phyloP scores from a whole-genome alignment of 768 basidiomycete genomes.

The Lactarius pseudohatsudake region DNA sequence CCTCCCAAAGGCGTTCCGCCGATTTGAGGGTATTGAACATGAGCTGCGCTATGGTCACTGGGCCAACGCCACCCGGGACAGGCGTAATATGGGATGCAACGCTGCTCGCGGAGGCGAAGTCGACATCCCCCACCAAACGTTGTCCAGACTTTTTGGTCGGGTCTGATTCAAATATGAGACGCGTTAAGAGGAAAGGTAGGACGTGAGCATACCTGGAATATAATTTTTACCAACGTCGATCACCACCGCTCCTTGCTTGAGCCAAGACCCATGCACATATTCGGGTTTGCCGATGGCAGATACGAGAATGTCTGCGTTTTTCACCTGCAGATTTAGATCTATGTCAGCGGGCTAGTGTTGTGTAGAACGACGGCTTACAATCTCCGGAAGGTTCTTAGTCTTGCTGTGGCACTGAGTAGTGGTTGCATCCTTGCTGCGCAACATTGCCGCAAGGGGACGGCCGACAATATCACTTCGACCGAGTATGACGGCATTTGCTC shows the following conservation, averaged over 20 bases:
- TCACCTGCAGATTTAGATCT: conserved; percentile 50
- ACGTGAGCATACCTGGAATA: conserved; percentile 60
- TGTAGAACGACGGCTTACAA: conserved; percentile 49
- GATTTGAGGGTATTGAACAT: conserved; percentile 92
- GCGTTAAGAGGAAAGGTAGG: conserved; percentile 32
- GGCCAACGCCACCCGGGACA: conserved; percentile 97
- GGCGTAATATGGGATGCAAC: conserved; percentile 93
- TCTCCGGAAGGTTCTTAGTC: conserved; percentile 75
- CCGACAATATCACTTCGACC: conserved; percentile 98
- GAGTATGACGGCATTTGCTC: conserved; percentile 86
- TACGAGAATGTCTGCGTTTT: conserved; percentile 88
- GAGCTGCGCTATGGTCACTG: conserved; percentile 99
- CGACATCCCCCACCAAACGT: conserved; percentile 94
- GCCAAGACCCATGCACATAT: conserved; percentile 89
- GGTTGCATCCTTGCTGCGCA: conserved; percentile 88
- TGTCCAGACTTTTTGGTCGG: conserved; percentile 91
- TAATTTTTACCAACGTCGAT: conserved; percentile 99
- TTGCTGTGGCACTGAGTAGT: conserved; percentile 97
- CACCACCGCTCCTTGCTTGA: conserved; percentile 92
- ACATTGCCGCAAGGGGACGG: conserved; percentile 88
- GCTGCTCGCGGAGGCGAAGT: conserved; percentile 71
- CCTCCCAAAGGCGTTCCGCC: conserved; percentile 79
- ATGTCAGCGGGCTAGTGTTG: neutral
- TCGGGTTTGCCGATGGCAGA: conserved; percentile 94
- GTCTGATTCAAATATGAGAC: conserved; percentile 45